Conservation (phyloP, 2,329 filamentous ascomycete species). For the Atkinsonella texensis region DNA sequence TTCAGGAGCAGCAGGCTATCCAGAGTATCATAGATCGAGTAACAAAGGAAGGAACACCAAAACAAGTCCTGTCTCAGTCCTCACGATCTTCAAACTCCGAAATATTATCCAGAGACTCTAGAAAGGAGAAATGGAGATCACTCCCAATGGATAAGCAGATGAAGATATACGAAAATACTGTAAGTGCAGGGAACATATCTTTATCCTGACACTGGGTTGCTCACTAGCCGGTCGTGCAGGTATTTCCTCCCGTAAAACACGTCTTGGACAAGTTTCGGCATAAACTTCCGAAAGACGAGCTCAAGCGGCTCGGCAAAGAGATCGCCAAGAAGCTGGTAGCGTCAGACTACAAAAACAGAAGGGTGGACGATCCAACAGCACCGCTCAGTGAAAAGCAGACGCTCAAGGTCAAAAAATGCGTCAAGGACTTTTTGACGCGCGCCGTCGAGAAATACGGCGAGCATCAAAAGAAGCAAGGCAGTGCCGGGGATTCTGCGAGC, state of each 20-base stretch:
- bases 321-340: slow-evolving; percentile 81
- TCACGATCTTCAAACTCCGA: slow-evolving; percentile 41
- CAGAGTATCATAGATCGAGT: slow-evolving; percentile 81
- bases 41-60: slow-evolving; percentile 51
- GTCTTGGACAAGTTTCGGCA: slow-evolving; percentile 79
- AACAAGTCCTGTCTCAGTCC: slow-evolving; percentile 46
- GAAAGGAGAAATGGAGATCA: slow-evolving; percentile 59
- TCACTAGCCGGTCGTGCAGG: slow-evolving; percentile 30
- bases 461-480: slow-evolving; percentile 47
- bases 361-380: slow-evolving; percentile 69
- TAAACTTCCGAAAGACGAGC: slow-evolving; percentile 70
- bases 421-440: slow-evolving; percentile 77
- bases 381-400: slow-evolving; percentile 63
- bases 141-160: slow-evolving; percentile 74
- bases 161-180: slow-evolving; percentile 89
- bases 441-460: slow-evolving; percentile 64
- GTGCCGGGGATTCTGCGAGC: slow-evolving; percentile 2
- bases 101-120: slow-evolving; percentile 43
- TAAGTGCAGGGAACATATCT: slow-evolving; percentile 30
- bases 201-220: not conserved
- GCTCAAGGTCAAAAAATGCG: slow-evolving; percentile 71
- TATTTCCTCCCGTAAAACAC: slow-evolving; percentile 74
- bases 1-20: slow-evolving; percentile 57
- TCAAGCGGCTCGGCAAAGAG: slow-evolving; percentile 51
- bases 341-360: slow-evolving; percentile 80